These are phyloP conservation scores for Colletotrichum aenigma DNA, from an alignment of 2,329 filamentous ascomycete genomes.

Conservation along the genomic window DNA sequence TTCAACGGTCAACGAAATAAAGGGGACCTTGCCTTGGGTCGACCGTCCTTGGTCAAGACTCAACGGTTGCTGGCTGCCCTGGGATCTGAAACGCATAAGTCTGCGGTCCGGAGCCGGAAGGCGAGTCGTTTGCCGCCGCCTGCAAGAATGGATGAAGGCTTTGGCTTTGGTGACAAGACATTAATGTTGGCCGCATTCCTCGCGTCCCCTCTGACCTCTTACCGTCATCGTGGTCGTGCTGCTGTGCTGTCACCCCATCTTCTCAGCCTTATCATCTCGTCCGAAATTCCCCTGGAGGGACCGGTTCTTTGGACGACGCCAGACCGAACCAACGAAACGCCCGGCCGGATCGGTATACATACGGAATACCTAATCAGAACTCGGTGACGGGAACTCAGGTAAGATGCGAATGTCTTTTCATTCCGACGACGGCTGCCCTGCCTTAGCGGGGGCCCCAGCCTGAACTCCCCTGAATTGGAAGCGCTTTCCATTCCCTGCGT, in stretches of 20 bases:
- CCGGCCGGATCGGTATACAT: not conserved
- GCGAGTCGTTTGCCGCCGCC: not conserved
- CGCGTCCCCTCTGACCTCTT: not conserved
- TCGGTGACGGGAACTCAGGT: not conserved
- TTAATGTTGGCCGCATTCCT: not conserved
- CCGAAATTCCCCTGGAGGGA: not conserved
- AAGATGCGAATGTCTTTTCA: not conserved
- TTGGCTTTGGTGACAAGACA: not conserved
- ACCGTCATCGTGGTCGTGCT: not conserved
- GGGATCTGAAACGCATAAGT: slow-evolving; percentile 7
- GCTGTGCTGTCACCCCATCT: not conserved
- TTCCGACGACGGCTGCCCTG: not conserved
- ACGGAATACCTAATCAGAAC: not conserved
- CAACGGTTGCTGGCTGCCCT: not conserved
- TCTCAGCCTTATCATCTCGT: slow-evolving; percentile 1
- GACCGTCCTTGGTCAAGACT: not conserved
- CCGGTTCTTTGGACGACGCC: not conserved
- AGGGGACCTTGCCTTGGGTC: not conserved
- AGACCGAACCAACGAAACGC: not conserved
- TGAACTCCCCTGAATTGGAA: not conserved
- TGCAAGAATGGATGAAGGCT: not conserved
- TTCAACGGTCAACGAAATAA: not conserved
- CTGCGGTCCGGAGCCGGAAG: not conserved
- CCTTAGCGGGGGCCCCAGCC: not conserved
- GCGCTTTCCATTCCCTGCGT: not conserved